A percentile compares a stretch with the other conserved stretches of the same genome.
phyloP scores from a whole-genome alignment of 108 stramenopile genomes.

The Asterionellopsis glacialis region DNA sequence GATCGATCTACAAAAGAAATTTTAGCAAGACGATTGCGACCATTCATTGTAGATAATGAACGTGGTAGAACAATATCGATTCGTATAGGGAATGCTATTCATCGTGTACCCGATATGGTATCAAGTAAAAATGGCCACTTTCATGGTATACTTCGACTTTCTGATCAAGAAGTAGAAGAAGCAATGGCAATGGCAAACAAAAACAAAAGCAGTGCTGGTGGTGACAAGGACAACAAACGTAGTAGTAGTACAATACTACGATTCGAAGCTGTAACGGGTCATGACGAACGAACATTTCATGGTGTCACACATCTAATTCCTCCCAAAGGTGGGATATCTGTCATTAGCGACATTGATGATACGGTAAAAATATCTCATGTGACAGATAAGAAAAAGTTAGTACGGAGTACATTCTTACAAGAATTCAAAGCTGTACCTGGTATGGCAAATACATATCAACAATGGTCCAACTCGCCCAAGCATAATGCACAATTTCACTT shows the following conservation, averaged over 20 bases:
- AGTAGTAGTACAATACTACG: no score
- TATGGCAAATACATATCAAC: slow-evolving; percentile 30
- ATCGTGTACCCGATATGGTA: slow-evolving; percentile 8
- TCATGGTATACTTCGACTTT: background rate
- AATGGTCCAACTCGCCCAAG: slow-evolving; percentile 10
- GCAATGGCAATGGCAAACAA: no score
- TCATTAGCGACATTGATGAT: slow-evolving; percentile 47
- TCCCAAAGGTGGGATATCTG: slow-evolving; percentile 15
- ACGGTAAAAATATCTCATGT: slow-evolving; percentile 40
- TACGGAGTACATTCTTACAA: slow-evolving; percentile 32
- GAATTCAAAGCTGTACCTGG: slow-evolving; percentile 37
- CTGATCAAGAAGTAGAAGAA: background rate
- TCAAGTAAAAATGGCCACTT: slow-evolving; percentile 39
- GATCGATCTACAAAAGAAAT: slow-evolving; percentile 4
- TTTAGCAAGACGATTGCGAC: slow-evolving; percentile 21
- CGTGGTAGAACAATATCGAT: slow-evolving; percentile 18
- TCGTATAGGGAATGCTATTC: slow-evolving; percentile 1
- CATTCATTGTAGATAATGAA: slow-evolving; percentile 39
- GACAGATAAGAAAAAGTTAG: slow-evolving; percentile 29
- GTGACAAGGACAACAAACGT: background rate
- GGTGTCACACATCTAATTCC: slow-evolving; percentile 23
- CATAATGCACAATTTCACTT: slow-evolving; percentile 27
- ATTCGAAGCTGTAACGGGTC: background rate
- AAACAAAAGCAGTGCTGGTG: background rate
- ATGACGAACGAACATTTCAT: slow-evolving; percentile 7